Evolutionary conservation across 108 stramenopile species (phyloP).

Genomic region (Cyclostephanos tholiformis): DNA sequence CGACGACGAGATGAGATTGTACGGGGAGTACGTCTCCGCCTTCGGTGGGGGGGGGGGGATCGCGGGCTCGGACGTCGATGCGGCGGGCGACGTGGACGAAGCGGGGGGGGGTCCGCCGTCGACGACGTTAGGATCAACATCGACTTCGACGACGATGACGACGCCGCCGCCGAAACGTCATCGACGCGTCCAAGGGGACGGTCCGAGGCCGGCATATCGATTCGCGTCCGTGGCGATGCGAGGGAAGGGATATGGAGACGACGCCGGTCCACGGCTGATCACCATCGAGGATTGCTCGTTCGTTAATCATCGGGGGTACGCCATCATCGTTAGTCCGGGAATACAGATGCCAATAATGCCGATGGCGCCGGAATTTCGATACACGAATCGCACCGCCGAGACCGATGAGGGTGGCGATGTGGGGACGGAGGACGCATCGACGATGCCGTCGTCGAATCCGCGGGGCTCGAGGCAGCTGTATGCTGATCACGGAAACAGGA

Average conservation of each 20-base stretch:
- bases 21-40: slow-evolving; percentile 12
- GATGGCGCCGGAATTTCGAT: slow-evolving; percentile 8
- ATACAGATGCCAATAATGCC: slow-evolving; percentile 33
- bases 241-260: slow-evolving; percentile 36
- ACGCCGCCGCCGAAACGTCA: background rate
- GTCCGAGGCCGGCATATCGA: slow-evolving; percentile 21
- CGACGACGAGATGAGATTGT: slow-evolving; percentile 23
- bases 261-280: slow-evolving; percentile 37
- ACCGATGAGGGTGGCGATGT: too few species aligned
- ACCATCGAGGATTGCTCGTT: slow-evolving; percentile 39
- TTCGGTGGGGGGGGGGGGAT: slow-evolving; percentile 16
- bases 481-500: background rate
- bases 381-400: too few species aligned
- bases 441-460: too few species aligned
- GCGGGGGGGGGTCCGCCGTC: background rate
- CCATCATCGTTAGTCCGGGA: slow-evolving; percentile 38
- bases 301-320: slow-evolving; percentile 34
- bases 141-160: background rate
- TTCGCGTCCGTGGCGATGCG: slow-evolving; percentile 38
- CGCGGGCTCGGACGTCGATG: background rate
- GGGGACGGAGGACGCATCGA: too few species aligned
- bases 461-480: too few species aligned
- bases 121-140: background rate
- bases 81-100: background rate
- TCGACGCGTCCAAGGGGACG: background rate